Percentiles rank a stretch among this genome's conserved stretches.
Evolutionary conservation across 1,284 basidiomycete genomes (phyloP).

Genomic region (Amylostereum areolatum): DNA sequence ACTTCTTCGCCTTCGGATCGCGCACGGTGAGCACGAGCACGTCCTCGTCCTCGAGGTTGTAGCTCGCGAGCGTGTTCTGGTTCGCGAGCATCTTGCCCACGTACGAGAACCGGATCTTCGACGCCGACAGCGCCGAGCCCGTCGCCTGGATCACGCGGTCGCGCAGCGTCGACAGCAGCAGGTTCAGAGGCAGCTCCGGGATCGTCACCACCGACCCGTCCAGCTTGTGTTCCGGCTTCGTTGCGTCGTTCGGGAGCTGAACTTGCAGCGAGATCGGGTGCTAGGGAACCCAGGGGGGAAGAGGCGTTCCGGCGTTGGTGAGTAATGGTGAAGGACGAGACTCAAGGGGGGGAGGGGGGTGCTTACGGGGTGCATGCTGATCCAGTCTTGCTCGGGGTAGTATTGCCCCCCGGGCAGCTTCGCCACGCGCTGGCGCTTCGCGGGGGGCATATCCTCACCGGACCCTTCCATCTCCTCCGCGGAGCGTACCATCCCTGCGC

Average conservation of each 20-base stretch:
- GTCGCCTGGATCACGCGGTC: slow-evolving; percentile 79
- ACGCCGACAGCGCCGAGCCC: slow-evolving; percentile 71
- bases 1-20: slow-evolving; percentile 75
- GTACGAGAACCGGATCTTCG: slow-evolving; percentile 74
- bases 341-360: not conserved
- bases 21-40: slow-evolving; percentile 68
- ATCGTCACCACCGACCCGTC: slow-evolving; percentile 75
- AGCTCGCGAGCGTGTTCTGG: slow-evolving; percentile 72
- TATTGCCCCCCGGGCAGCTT: slow-evolving; percentile 76
- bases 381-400: slow-evolving; percentile 85
- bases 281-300: slow-evolving; percentile 24
- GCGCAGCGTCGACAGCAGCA: slow-evolving; percentile 80
- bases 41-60: slow-evolving; percentile 90
- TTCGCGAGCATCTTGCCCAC: slow-evolving; percentile 83
- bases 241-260: slow-evolving; percentile 74
- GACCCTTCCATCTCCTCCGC: slow-evolving; percentile 77
- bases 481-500: slow-evolving; percentile 58
- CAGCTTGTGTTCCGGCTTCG: slow-evolving; percentile 88
- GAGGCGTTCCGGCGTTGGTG: too few relatives aligned
- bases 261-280: slow-evolving; percentile 81
- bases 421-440: slow-evolving; percentile 79
- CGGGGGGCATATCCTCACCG: slow-evolving; percentile 53
- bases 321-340: not conserved
- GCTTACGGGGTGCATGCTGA: slow-evolving; percentile 76
- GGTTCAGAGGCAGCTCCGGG: slow-evolving; percentile 73